Evolutionary conservation across 1,284 basidiomycete species (phyloP).

Genomic region (Trametes polyzona): DNA sequence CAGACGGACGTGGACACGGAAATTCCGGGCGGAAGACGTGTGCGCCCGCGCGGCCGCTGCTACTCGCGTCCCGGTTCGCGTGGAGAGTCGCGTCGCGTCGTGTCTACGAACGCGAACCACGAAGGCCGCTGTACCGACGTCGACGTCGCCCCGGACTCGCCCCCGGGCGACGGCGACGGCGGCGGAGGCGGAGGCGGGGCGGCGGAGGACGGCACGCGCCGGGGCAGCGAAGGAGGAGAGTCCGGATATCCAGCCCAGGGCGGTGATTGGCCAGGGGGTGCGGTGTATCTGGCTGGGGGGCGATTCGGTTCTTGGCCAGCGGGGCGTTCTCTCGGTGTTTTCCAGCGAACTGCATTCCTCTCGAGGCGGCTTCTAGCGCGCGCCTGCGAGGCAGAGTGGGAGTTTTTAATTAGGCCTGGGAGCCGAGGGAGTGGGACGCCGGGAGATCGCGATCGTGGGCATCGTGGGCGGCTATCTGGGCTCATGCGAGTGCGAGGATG

Average conservation of each 20-base stretch:
- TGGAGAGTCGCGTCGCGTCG: slow-evolving; percentile 11
- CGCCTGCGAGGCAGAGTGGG: neutral
- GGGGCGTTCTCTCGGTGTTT: slow-evolving; percentile 12
- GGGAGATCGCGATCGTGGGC: slow-evolving; percentile 6
- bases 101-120: slow-evolving; percentile 10
- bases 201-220: neutral
- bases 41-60: neutral
- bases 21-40: slow-evolving; percentile 9
- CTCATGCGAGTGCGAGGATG: neutral
- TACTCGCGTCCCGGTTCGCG: slow-evolving; percentile 15
- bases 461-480: slow-evolving; percentile 9
- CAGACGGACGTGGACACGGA: slow-evolving; percentile 2
- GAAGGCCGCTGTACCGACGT: slow-evolving; percentile 6
- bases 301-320: slow-evolving; percentile 5
- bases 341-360: slow-evolving; percentile 16
- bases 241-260: neutral
- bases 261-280: neutral
- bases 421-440: neutral
- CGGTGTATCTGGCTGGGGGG: neutral
- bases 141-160: neutral
- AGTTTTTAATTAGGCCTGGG: slow-evolving; percentile 9
- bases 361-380: slow-evolving; percentile 8
- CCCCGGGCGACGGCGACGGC: neutral
- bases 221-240: neutral
- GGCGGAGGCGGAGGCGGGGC: neutral